Evolutionary conservation across 495 filamentous ascomycete genomes (phyloP).

Genomic region (Lepraria neglecta): DNA sequence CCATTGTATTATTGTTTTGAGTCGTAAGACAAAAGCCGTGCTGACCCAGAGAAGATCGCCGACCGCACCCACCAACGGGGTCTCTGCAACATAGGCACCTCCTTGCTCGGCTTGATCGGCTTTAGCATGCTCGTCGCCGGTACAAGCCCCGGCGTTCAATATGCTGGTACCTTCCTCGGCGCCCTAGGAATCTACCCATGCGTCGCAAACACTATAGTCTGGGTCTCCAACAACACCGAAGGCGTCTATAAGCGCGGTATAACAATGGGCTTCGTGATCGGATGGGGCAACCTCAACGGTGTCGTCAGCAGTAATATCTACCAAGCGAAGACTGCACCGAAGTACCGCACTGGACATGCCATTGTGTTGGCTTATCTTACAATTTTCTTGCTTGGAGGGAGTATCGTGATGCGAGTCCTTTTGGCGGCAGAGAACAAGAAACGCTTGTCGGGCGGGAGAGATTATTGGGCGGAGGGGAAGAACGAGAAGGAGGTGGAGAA

Average conservation of each 20-base stretch:
- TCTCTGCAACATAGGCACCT: constrained; percentile 69
- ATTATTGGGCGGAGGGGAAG: constrained; percentile 59
- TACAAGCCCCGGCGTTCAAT: constrained; percentile 57
- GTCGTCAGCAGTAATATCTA: constrained; percentile 76
- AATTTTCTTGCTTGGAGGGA: constrained; percentile 54
- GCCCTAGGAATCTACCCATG: constrained; percentile 88
- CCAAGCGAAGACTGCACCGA: constrained; percentile 46
- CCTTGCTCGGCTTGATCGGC: constrained; percentile 66
- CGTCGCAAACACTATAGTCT: constrained; percentile 86
- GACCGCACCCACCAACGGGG: constrained; percentile 75
- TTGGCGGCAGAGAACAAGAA: constrained; percentile 59
- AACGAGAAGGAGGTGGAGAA: constrained; percentile 50
- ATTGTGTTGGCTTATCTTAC: constrained; percentile 55
- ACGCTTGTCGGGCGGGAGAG: constrained; percentile 57
- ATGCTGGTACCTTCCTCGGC: constrained; percentile 78
- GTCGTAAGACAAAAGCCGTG: no score
- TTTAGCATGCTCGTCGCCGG: constrained; percentile 71
- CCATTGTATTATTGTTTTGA: no score
- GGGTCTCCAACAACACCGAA: constrained; percentile 85
- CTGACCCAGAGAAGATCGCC: constrained; percentile 39
- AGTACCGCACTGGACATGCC: constrained; percentile 53
- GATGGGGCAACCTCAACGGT: constrained; percentile 90
- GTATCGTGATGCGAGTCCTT: constrained; percentile 58
- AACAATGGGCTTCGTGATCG: constrained; percentile 78
- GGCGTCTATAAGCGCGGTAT: constrained; percentile 91